Conservation (phyloP, 805 yeast genomes). For the Cephaloascus albidus region DNA sequence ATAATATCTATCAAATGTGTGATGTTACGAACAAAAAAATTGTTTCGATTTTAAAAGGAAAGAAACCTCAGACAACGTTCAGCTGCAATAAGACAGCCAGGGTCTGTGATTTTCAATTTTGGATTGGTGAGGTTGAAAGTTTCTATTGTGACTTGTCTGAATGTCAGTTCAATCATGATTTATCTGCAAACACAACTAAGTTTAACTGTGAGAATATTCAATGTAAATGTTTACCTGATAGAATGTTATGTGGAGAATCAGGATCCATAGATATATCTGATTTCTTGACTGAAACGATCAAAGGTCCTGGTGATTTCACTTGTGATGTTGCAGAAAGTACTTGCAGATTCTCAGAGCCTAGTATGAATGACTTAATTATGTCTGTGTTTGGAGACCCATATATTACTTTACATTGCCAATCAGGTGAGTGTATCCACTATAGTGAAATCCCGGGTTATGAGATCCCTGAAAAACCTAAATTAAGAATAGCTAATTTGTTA, state of each 20-base stretch:
- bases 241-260: conserved; percentile 87
- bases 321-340: conserved; percentile 57
- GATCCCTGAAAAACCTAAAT: conserved; percentile 43
- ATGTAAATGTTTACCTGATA: conserved; percentile 88
- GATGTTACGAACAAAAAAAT: conserved; percentile 89
- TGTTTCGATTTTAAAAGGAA: conserved; percentile 67
- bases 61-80: conserved; percentile 86
- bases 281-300: conserved; percentile 79
- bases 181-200: conserved; percentile 54
- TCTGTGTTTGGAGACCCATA: conserved; percentile 93
- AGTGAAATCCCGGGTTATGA: conserved; percentile 90
- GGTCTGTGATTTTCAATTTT: conserved; percentile 83
- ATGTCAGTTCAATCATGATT: conserved; percentile 66
- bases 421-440: conserved; percentile 89
- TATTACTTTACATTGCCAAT: conserved; percentile 69
- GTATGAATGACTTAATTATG: conserved; percentile 86
- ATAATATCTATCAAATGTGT: conserved; percentile 82
- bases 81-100: conserved; percentile 64
- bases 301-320: conserved; percentile 87
- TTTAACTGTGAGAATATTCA: conserved; percentile 69
- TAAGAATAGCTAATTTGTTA: conserved; percentile 37
- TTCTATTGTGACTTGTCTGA: conserved; percentile 76
- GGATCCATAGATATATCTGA: conserved; percentile 95
- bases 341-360: conserved; percentile 87
- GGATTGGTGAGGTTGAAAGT: conserved; percentile 88